phyloP scores from a whole-genome alignment of 805 yeast genomes.

The Candida argentea region DNA sequence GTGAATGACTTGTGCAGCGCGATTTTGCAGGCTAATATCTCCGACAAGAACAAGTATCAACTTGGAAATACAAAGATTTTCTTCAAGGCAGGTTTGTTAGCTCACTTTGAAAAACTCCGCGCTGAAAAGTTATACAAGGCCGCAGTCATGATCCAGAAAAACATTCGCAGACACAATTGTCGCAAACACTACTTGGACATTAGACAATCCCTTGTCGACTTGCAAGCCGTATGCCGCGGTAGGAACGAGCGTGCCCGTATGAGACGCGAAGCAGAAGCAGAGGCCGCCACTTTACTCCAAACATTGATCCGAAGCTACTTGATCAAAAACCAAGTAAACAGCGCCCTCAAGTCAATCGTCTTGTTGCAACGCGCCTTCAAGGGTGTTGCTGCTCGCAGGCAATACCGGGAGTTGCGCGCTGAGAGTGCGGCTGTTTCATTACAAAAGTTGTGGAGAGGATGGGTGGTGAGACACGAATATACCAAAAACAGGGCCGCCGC shows the following conservation, averaged over 20 bases:
- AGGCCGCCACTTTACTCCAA: constrained; percentile 66
- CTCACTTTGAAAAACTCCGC: constrained; percentile 78
- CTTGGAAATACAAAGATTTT: constrained; percentile 89
- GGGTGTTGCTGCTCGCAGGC: constrained; percentile 46
- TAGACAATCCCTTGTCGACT: constrained; percentile 39
- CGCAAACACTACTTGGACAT: constrained; percentile 51
- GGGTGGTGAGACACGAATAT: constrained; percentile 46
- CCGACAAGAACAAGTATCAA: constrained; percentile 65
- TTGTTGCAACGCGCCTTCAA: constrained; percentile 38
- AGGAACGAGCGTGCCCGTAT: constrained; percentile 44
- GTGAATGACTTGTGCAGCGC: constrained; percentile 57
- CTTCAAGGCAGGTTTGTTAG: constrained; percentile 94
- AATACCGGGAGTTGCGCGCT: constrained; percentile 38
- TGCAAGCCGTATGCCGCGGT: constrained; percentile 64
- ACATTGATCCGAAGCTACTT: constrained; percentile 47
- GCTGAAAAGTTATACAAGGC: constrained; percentile 66
- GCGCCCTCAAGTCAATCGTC: constrained; percentile 27
- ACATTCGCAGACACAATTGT: constrained; percentile 53
- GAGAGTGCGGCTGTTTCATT: constrained; percentile 57
- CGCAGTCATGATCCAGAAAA: constrained; percentile 80
- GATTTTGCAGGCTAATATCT: constrained; percentile 55
- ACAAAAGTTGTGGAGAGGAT: constrained; percentile 69
- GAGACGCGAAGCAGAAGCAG: constrained; percentile 42
- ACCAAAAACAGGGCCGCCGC: constrained; percentile 41
- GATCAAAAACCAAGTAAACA: constrained; percentile 30